phyloP scores from a whole-genome alignment of 208 protist genomes.

The Crithidia bombi region DNA sequence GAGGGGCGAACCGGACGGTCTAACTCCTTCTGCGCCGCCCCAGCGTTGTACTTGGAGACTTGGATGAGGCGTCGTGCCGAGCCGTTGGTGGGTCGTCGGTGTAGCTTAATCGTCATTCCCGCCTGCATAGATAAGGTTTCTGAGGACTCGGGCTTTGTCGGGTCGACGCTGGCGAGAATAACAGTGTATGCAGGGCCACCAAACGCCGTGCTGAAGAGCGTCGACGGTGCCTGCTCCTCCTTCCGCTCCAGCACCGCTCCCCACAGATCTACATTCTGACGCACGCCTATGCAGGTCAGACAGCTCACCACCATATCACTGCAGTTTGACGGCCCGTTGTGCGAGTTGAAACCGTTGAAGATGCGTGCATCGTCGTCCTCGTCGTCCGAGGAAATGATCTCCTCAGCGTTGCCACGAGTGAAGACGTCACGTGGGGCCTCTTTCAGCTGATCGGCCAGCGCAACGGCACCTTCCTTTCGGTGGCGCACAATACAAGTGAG shows the following conservation, averaged over 20 bases:
- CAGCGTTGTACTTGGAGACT: constrained; percentile 17
- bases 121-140: constrained; percentile 24
- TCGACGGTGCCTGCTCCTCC: constrained; percentile 1
- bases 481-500: constrained; percentile 42
- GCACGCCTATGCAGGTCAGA: constrained; percentile 32
- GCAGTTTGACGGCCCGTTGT: constrained; percentile 19
- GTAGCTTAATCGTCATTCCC: constrained; percentile 20
- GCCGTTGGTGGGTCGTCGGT: constrained; percentile 32
- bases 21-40: constrained; percentile 9
- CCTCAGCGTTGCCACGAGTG: background rate
- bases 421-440: constrained; percentile 14
- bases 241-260: constrained; percentile 20
- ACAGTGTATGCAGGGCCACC: constrained; percentile 33
- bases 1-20: background rate
- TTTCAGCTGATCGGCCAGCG: constrained; percentile 17
- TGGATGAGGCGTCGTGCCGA: constrained; percentile 29
- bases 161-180: constrained; percentile 36
- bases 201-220: constrained; percentile 28
- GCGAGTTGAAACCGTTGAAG: constrained; percentile 21
- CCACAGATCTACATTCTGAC: constrained; percentile 19
- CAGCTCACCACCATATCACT: constrained; percentile 29
- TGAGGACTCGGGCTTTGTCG: constrained; percentile 16
- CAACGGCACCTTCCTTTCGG: constrained; percentile 36
- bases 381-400: constrained; percentile 26
- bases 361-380: constrained; percentile 23